Evolutionary conservation across 2,329 filamentous ascomycete species (phyloP).

Genomic region (Trichophyton equinum): DNA sequence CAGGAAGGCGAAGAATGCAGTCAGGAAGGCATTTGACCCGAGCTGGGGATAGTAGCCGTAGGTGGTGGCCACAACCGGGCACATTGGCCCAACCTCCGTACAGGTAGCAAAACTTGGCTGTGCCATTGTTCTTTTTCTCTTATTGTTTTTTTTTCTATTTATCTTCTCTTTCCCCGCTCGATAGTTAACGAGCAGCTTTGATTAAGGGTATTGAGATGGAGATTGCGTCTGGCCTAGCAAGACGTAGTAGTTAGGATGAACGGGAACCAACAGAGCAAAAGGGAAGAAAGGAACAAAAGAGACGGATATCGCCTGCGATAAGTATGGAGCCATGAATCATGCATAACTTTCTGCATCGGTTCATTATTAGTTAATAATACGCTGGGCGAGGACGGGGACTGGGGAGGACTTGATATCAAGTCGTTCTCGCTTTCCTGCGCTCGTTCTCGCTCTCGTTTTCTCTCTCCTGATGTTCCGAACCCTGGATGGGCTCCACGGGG

Average conservation of each 20-base stretch:
- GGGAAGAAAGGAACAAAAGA: conserved; percentile 5
- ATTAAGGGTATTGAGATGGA: background rate
- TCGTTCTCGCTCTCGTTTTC: conserved; percentile 16
- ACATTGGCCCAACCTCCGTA: conserved; percentile 16
- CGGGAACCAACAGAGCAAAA: background rate
- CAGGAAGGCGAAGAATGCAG: conserved; percentile 39
- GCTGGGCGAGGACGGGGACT: background rate
- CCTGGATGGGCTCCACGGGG: background rate
- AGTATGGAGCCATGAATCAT: background rate
- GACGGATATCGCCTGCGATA: background rate
- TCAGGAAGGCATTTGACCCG: conserved; percentile 41
- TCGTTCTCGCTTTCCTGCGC: background rate
- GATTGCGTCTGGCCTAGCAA: background rate
- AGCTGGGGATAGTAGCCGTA: conserved; percentile 44
- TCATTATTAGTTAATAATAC: background rate
- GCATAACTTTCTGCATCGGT: background rate
- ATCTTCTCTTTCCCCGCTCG: too few relatives aligned
- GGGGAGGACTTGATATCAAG: background rate
- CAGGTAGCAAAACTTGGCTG: conserved; percentile 7
- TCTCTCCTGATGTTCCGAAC: conserved; percentile 2
- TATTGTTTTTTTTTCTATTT: background rate
- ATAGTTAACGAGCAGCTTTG: background rate
- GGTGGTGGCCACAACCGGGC: conserved; percentile 36
- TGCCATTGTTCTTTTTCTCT: background rate
- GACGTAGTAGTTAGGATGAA: background rate